phyloP scores from a whole-genome alignment of 2,329 filamentous ascomycete genomes.

The Passalora sequoiae region DNA sequence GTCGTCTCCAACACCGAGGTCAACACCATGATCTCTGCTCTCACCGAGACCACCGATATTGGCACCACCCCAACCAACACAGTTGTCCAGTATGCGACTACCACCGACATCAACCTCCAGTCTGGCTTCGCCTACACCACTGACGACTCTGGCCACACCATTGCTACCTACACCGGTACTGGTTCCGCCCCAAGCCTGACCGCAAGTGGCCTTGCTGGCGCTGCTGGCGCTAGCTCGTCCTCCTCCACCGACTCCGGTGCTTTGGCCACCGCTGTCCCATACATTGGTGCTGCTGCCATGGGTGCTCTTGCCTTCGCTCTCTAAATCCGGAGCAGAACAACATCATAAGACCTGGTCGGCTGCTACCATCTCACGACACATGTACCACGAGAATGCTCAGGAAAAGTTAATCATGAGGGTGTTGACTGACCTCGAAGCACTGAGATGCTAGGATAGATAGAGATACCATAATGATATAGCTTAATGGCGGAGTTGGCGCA shows the following conservation, averaged over 20 bases:
- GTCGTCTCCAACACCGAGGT: slow-evolving; percentile 7
- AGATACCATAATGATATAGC: too few relatives aligned
- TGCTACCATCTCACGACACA: too few relatives aligned
- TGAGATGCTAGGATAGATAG: too few relatives aligned
- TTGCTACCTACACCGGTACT: slow-evolving; percentile 11
- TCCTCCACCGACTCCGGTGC: background rate
- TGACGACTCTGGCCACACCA: slow-evolving; percentile 2
- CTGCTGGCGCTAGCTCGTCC: background rate
- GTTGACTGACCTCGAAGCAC: too few relatives aligned
- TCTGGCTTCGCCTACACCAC: slow-evolving; percentile 15
- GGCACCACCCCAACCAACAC: slow-evolving; percentile 14
- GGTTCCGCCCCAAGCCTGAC: slow-evolving; percentile 1
- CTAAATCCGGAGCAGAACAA: too few relatives aligned
- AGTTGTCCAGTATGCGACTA: slow-evolving; percentile 7
- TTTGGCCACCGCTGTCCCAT: slow-evolving; percentile 8
- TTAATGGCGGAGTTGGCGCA: too few relatives aligned
- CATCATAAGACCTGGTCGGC: too few relatives aligned
- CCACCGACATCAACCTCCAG: slow-evolving; percentile 13
- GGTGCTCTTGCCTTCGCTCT: slow-evolving; percentile 8
- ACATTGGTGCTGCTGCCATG: slow-evolving; percentile 11
- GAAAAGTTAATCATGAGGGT: too few relatives aligned
- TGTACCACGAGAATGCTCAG: too few relatives aligned
- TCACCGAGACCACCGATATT: slow-evolving; percentile 10
- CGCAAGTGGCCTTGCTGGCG: too few relatives aligned
- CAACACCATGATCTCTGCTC: too few relatives aligned